These are phyloP conservation scores for Sanghuangporus weigelae DNA, from an alignment of 1,284 basidiomycete genomes.

Conservation along the genomic window DNA sequence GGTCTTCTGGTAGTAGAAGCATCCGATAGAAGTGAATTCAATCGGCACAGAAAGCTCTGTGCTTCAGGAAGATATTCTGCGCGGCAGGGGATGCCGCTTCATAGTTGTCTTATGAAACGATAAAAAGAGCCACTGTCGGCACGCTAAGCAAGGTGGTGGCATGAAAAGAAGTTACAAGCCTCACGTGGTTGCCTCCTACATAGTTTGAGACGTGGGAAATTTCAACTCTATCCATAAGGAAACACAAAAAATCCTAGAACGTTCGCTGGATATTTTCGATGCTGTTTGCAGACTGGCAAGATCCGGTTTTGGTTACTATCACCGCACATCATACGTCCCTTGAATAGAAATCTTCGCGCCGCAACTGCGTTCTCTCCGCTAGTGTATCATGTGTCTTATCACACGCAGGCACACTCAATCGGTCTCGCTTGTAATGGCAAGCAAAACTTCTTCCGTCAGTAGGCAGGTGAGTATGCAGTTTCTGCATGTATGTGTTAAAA, in stretches of 20 bases:
- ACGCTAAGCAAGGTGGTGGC: neutral
- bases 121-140: neutral
- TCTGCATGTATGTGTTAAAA: neutral
- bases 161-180: neutral
- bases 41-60: too few relatives aligned
- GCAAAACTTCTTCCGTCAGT: neutral
- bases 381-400: neutral
- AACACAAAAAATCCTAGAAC: too few relatives aligned
- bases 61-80: neutral
- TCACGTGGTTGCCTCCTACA: too few relatives aligned
- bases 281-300: neutral
- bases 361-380: neutral
- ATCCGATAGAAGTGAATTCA: too few relatives aligned
- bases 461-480: neutral
- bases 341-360: neutral
- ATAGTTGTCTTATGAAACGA: neutral
- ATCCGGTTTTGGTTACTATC: neutral
- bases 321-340: neutral
- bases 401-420: neutral
- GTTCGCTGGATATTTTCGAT: neutral
- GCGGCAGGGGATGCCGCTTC: neutral
- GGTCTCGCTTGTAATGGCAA: neutral
- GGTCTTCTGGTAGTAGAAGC: too few relatives aligned
- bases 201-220: too few relatives aligned
- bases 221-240: too few relatives aligned